Percentiles rank a stretch among this genome's conserved stretches.
These are phyloP conservation scores for Diutina catenulata DNA, from an alignment of 1,139 yeast genomes.

Conservation along the genomic window DNA sequence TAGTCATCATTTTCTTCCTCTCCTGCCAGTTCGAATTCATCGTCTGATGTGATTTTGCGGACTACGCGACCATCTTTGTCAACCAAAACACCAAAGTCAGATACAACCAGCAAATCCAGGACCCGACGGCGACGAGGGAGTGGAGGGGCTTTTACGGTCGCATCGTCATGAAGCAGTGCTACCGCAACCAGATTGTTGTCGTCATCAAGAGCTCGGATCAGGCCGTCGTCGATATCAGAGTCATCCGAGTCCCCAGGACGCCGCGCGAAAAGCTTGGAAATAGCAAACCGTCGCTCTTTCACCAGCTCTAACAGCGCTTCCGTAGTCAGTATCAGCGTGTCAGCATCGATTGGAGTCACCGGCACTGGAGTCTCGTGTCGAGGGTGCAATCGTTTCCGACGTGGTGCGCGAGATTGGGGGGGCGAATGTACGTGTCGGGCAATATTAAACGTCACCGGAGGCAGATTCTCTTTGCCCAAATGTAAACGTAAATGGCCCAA, in stretches of 20 bases:
- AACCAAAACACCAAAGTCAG: slow-evolving; percentile 4
- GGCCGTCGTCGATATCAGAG: slow-evolving; percentile 3
- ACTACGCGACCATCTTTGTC: slow-evolving; percentile 1
- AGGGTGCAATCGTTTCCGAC: neutral
- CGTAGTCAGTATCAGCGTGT: neutral
- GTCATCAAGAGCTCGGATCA: neutral
- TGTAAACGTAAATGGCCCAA: neutral
- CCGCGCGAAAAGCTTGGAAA: neutral
- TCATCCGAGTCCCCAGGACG: neutral
- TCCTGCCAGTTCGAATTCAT: neutral
- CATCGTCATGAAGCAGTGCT: neutral
- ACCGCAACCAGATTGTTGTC: neutral
- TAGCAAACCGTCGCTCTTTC: neutral
- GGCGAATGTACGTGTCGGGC: slow-evolving; percentile 1
- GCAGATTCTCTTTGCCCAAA: neutral
- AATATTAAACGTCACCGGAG: slow-evolving; percentile 1
- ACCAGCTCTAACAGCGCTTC: neutral
- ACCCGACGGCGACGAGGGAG: neutral
- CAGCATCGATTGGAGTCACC: neutral
- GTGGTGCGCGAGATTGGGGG: neutral
- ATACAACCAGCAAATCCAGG: slow-evolving; percentile 2
- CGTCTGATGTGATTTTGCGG: neutral
- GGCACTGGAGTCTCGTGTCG: neutral
- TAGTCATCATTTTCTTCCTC: neutral
- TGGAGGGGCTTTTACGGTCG: neutral